Conservation (phyloP, 805 yeast species). For the Brettanomyces sp. region DNA sequence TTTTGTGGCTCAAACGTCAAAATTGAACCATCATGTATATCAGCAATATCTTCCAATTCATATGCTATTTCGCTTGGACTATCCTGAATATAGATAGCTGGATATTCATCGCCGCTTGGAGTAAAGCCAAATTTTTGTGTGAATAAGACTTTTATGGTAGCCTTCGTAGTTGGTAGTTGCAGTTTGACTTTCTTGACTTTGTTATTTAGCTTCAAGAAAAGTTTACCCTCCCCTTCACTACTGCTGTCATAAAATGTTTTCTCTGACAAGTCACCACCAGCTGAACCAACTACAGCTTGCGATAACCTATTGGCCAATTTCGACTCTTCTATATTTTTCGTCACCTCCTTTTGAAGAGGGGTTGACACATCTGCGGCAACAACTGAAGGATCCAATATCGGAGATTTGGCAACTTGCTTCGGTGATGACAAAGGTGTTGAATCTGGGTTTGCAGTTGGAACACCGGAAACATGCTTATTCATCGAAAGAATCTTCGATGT, state of each 20-base stretch:
- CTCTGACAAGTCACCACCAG: background rate
- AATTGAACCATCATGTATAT: constrained; percentile 50
- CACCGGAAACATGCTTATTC: constrained; percentile 7
- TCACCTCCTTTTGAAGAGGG: constrained; percentile 14
- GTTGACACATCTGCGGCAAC: background rate
- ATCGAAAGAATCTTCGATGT: constrained; percentile 22
- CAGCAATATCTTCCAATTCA: constrained; percentile 73
- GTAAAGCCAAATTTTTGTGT: constrained; percentile 83
- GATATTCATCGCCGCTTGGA: constrained; percentile 48
- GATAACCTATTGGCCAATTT: constrained; percentile 13
- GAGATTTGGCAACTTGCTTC: constrained; percentile 1
- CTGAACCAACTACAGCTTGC: background rate
- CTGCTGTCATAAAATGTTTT: background rate
- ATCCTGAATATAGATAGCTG: constrained; percentile 70
- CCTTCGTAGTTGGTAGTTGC: constrained; percentile 36
- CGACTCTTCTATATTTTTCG: constrained; percentile 16
- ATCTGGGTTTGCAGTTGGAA: background rate
- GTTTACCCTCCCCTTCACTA: background rate
- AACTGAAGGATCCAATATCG: background rate
- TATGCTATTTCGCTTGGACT: constrained; percentile 50
- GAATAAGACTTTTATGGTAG: constrained; percentile 58
- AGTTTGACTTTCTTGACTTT: constrained; percentile 46
- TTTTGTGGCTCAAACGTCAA: constrained; percentile 47
- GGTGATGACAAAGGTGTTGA: background rate
- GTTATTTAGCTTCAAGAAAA: constrained; percentile 44